Conservation (phyloP, 2,329 filamentous ascomycete species). For the Leptoxyphium fumago region DNA sequence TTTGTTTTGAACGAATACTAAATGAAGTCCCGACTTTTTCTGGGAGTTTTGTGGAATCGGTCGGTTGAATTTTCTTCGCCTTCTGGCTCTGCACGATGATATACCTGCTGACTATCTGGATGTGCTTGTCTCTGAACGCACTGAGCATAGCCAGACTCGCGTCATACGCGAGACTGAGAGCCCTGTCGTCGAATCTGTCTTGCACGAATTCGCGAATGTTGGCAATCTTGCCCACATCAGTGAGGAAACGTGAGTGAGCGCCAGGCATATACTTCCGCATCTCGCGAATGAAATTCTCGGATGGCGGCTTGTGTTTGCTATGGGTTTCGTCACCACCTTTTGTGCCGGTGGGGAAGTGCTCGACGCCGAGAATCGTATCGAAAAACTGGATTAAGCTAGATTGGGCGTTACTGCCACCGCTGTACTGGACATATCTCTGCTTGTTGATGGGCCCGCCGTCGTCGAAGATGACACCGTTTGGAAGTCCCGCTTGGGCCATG, state of each 20-base stretch:
- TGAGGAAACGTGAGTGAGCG: constrained; percentile 74
- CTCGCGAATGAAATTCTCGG: constrained; percentile 86
- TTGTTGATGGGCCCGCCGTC: constrained; percentile 35
- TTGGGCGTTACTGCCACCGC: constrained; percentile 91
- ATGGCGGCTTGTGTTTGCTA: constrained; percentile 32
- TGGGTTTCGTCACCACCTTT: constrained; percentile 31
- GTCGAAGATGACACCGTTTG: constrained; percentile 77
- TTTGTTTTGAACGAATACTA: constrained; percentile 8
- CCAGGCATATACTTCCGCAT: constrained; percentile 98
- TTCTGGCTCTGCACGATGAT: constrained; percentile 81
- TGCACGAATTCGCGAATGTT: constrained; percentile 81
- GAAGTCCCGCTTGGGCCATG: constrained; percentile 86
- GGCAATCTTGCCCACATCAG: constrained; percentile 61
- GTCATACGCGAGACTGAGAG: constrained; percentile 60
- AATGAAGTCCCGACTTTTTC: constrained; percentile 21
- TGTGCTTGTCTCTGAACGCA: constrained; percentile 79
- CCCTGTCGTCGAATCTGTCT: constrained; percentile 40
- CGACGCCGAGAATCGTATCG: constrained; percentile 76
- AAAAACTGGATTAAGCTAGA: constrained; percentile 97
- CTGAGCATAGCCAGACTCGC: constrained; percentile 41
- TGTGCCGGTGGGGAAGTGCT: constrained; percentile 79
- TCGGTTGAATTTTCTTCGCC: constrained; percentile 27
- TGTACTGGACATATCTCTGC: constrained; percentile 63
- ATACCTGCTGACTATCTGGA: constrained; percentile 89
- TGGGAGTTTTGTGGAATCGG: constrained; percentile 25